Evolutionary conservation across 2,329 filamentous ascomycete genomes (phyloP).

Genomic region (Trematosphaeria pertusa): DNA sequence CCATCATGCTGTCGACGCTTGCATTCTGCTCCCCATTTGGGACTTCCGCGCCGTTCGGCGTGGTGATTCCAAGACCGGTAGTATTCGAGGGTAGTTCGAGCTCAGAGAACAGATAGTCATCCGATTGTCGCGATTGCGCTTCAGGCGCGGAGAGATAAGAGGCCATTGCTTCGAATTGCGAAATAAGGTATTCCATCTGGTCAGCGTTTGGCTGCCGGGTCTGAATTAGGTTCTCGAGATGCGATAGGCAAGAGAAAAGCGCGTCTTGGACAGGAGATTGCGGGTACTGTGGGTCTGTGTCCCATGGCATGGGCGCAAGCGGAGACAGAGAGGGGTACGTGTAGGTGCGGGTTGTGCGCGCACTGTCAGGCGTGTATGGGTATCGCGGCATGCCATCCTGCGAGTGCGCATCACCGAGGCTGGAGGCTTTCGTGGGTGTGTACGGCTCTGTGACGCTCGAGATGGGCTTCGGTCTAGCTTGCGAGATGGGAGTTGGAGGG

Average conservation of each 20-base stretch:
- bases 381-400: slow-evolving; percentile 29
- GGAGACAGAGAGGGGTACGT: slow-evolving; percentile 12
- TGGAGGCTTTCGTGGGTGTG: slow-evolving; percentile 29
- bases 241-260: slow-evolving; percentile 39
- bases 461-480: slow-evolving; percentile 22
- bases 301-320: slow-evolving; percentile 35
- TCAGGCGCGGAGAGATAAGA: slow-evolving; percentile 36
- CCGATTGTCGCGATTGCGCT: slow-evolving; percentile 25
- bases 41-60: not conserved
- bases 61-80: slow-evolving; percentile 6
- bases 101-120: slow-evolving; percentile 30
- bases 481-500: slow-evolving; percentile 19
- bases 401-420: slow-evolving; percentile 14
- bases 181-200: slow-evolving; percentile 44
- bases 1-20: slow-evolving; percentile 10
- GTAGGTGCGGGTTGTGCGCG: slow-evolving; percentile 26
- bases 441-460: slow-evolving; percentile 23
- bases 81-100: slow-evolving; percentile 7
- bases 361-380: slow-evolving; percentile 43
- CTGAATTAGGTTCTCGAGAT: slow-evolving; percentile 40
- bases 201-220: slow-evolving; percentile 38
- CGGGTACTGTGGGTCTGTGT: slow-evolving; percentile 22
- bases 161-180: slow-evolving; percentile 42
- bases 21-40: slow-evolving; percentile 9
- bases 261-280: slow-evolving; percentile 39